Evolutionary conservation across 1,139 yeast genomes (phyloP), one percentile per base, ranked within the genome.

Genomic region (Candida glucosophila): DNA sequence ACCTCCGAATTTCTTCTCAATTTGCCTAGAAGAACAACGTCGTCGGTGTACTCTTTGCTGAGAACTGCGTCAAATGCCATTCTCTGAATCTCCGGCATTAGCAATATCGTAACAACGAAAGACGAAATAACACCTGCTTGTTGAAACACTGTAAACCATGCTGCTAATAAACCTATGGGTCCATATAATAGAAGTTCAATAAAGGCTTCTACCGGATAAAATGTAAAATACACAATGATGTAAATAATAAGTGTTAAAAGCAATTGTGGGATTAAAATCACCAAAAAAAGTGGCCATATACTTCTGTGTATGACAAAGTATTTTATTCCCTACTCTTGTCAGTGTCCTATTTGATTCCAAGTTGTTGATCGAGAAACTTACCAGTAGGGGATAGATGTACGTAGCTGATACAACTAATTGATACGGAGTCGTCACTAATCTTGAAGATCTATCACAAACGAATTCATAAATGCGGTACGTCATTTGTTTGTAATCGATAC

Each of bases 1-100:
- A 44, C 62, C 5, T 59, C 51, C 15, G 45, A 50, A 6, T 54
- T 47, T 19, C 65, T 54, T 12, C 64, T 54, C 16, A 69, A 40
- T 29, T 61, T 60, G 9, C 67, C 67, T 25, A 58, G 46, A 17
- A 73, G 46, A 1, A 75, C 71, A 14, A 71, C 47, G 31, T 67
- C 67, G 31, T 67, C 68, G 15, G 61, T 44, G 19, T 67, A 67
- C 36, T 76, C 73, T 27, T 55, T 51, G 20, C 63, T 52, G 25
- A 80, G 41, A 0, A 77, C 67, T 6, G 63, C 59, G 39, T 79
- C 88, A 44, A 78, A 79, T 2, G 76, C 55, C 19, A 57, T 47
- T 15, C 56, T 56, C 31, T 76, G 64, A 5, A 81, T 73, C 7
- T 60, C 58, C 0, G 85, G 81, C 43, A 77, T 55, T n/a, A 78